Evolutionary conservation across 371 early-diverging fungal species (phyloP).

Genomic region (Syncephalis plumigaleata): DNA sequence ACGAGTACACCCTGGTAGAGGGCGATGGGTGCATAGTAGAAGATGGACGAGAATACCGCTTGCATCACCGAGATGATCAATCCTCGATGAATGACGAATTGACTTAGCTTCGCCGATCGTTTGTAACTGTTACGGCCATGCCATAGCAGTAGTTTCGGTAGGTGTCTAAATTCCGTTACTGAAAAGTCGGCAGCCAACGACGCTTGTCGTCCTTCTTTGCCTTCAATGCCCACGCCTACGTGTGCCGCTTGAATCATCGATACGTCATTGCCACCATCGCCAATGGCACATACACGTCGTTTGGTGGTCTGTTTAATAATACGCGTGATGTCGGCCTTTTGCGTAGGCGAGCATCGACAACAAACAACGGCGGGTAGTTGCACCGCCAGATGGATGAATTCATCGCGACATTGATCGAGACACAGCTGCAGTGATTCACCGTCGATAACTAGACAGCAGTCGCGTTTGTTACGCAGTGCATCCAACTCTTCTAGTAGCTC

Average conservation of each 20-base stretch:
- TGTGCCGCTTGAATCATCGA: slow-evolving; percentile 98
- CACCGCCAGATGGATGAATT: slow-evolving; percentile 71
- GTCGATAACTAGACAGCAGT: slow-evolving; percentile 90
- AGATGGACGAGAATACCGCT: slow-evolving; percentile 96
- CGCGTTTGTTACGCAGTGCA: slow-evolving; percentile 30
- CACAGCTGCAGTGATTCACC: slow-evolving; percentile 70
- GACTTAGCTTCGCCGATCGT: slow-evolving; percentile 88
- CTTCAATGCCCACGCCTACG: slow-evolving; percentile 96
- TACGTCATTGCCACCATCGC: slow-evolving; percentile 99
- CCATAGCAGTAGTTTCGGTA: slow-evolving; percentile 83
- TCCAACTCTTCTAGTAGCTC: slow-evolving; percentile 51
- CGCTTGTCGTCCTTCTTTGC: slow-evolving; percentile 98
- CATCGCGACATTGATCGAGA: slow-evolving; percentile 53
- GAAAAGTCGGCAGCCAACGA: slow-evolving; percentile 96
- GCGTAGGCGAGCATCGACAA: slow-evolving; percentile 97
- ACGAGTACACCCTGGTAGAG: slow-evolving; percentile 67
- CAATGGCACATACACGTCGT: slow-evolving; percentile 81
- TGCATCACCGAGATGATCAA: slow-evolving; percentile 96
- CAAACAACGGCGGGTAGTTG: slow-evolving; percentile 85
- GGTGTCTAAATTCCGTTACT: slow-evolving; percentile 76
- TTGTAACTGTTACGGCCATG: slow-evolving; percentile 95
- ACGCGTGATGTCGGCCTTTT: slow-evolving; percentile 94
- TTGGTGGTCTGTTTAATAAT: slow-evolving; percentile 62
- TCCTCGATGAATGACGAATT: slow-evolving; percentile 99
- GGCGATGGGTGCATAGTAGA: slow-evolving; percentile 96